These are phyloP conservation scores for Hymenoscyphus infarciens DNA, from an alignment of 2,329 filamentous ascomycete species.

Conservation along the genomic window DNA sequence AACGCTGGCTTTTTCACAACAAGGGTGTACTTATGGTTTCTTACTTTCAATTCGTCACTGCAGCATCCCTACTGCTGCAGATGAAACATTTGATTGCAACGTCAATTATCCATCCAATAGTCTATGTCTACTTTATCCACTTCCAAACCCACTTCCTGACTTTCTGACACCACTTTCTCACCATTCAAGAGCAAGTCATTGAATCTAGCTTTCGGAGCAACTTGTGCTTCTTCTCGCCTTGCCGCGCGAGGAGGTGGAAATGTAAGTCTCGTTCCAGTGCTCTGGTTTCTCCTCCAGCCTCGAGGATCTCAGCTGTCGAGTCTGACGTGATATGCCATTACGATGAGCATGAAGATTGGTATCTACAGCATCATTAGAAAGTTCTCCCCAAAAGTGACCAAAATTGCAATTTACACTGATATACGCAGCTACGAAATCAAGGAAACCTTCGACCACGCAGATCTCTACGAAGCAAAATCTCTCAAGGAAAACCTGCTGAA, in stretches of 20 bases:
- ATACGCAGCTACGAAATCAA: conserved; percentile 21
- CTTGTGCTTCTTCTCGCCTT: neutral
- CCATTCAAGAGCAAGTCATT: neutral
- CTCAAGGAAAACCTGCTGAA: conserved; percentile 14
- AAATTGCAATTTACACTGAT: conserved; percentile 12
- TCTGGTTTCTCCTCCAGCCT: neutral
- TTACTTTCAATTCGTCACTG: too few species aligned
- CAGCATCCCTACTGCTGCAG: too few species aligned
- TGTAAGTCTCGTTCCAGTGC: neutral
- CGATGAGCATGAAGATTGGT: neutral
- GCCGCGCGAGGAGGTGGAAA: neutral
- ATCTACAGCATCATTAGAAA: neutral
- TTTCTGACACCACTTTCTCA: too few species aligned
- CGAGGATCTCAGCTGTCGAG: neutral
- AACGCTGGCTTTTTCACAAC: too few species aligned
- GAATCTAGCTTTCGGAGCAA: neutral
- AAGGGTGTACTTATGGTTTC: too few species aligned
- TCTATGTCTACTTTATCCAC: neutral
- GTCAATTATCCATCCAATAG: neutral
- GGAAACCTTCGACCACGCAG: conserved; percentile 11
- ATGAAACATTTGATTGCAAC: neutral
- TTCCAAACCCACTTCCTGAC: neutral
- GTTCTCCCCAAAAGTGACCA: neutral
- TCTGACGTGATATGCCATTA: neutral
- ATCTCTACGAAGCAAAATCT: conserved; percentile 12